Evolutionary conservation across 129 eudicot species (phyloP), one percentile per base, ranked within the genome.

Genomic region (Flaveria robusta): DNA sequence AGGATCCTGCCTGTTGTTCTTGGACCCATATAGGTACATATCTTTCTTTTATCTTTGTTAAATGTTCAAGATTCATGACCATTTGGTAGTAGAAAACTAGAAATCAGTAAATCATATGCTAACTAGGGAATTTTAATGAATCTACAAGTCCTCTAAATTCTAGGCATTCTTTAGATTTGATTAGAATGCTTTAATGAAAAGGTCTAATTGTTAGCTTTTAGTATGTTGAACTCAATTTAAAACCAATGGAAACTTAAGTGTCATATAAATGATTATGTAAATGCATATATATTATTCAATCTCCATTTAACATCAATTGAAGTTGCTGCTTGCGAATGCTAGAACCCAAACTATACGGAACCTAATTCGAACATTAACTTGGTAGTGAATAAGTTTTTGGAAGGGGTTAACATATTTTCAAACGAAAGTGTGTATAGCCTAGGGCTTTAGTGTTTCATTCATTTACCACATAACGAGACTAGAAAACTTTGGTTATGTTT

Each of bases 1-100:
- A 87, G 82, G 85, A 88, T 90, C 62, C 92, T 91, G n/a, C 91
- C 97, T 75, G 98, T 92, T 39, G 18, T 93, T 71, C 77, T 93
- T 93, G 45, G 90, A 95, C 66, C 97, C 97, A 2, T 93, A 93
- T 64, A 79, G 97, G 98, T 93, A 85, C 58, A 62, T 62, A 23
- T 72, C 51, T 41, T 74, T 43, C 75, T 43, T 43, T 59, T 74
- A 27, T 62, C 71, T 66, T 69, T 55, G 46, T 64, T 29, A 0
- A 31, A 31, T 52, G 34, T 34, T 54, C 34, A 19, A 72, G 41
- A 20, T 52, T 29, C 64, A 51, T 51, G 31, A 24, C 51, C 29
- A 16, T 34, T 27, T 15, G 16, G 2, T 19, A 46, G 16, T 19
- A 23, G 5, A 59, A 11, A 4, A 26, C 16, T 19, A 23, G 5